These are phyloP conservation scores for Leptographium flavum DNA, from an alignment of 2,329 filamentous ascomycete genomes.

Conservation along the genomic window DNA sequence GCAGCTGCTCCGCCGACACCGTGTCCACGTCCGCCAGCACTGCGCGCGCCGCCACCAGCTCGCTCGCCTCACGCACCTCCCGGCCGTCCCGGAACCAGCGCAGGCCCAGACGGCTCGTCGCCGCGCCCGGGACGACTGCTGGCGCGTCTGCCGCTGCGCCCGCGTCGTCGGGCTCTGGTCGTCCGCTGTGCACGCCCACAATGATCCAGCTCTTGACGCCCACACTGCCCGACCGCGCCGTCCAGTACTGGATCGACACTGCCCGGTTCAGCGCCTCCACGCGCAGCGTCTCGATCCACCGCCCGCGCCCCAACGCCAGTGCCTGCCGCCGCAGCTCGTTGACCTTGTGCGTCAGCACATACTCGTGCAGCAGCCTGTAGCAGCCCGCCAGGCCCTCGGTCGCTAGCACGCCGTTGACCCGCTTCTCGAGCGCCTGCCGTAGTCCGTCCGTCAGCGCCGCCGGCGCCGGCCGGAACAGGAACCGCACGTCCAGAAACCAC, in stretches of 20 bases:
- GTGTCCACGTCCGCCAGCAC: slow-evolving; percentile 14
- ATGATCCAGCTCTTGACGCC: slow-evolving; percentile 82
- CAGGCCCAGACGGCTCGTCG: slow-evolving; percentile 41
- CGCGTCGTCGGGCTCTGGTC: slow-evolving; percentile 14
- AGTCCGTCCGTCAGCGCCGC: slow-evolving; percentile 46
- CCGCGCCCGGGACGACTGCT: slow-evolving; percentile 20
- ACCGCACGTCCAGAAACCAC: slow-evolving; percentile 86
- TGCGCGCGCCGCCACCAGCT: slow-evolving; percentile 47
- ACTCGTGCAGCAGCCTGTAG: slow-evolving; percentile 76
- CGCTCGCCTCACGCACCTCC: slow-evolving; percentile 47
- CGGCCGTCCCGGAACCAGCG: slow-evolving; percentile 80
- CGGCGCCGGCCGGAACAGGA: slow-evolving; percentile 61
- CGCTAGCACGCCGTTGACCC: slow-evolving; percentile 56
- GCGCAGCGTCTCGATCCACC: slow-evolving; percentile 66
- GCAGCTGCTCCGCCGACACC: slow-evolving; percentile 59
- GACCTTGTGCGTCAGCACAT: slow-evolving; percentile 82
- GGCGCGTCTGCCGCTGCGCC: neutral
- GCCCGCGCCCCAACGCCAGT: slow-evolving; percentile 47
- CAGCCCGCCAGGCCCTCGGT: slow-evolving; percentile 63
- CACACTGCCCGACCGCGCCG: slow-evolving; percentile 35
- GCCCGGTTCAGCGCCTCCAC: slow-evolving; percentile 70
- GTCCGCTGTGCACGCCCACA: slow-evolving; percentile 62
- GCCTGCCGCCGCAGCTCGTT: slow-evolving; percentile 70
- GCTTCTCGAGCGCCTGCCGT: slow-evolving; percentile 51
- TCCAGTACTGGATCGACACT: slow-evolving; percentile 86